Percentiles rank a stretch among this genome's conserved stretches.
Evolutionary conservation across 108 stramenopile species (phyloP).

Genomic region (Bacterosira constricta): DNA sequence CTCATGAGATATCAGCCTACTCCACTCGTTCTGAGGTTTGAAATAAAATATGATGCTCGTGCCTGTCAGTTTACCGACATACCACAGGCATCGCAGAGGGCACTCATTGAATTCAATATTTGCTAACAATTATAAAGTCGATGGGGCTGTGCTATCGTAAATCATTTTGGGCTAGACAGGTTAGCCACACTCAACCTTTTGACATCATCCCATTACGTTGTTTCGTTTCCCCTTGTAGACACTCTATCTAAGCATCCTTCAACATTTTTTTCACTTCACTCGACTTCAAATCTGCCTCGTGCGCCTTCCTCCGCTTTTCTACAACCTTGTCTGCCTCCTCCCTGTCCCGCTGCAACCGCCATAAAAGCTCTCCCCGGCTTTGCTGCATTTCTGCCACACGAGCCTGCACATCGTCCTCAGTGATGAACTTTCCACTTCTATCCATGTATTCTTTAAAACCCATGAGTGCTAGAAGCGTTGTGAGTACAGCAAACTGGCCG

Average conservation of each 20-base stretch:
- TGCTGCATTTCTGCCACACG: constrained; percentile 76
- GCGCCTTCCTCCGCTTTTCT: constrained; percentile 43
- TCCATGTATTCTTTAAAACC: constrained; percentile 88
- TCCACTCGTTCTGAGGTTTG: too few relatives aligned
- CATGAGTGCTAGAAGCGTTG: constrained; percentile 76
- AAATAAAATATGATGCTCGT: too few relatives aligned
- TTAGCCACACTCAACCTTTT: neutral
- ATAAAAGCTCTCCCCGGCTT: constrained; percentile 57
- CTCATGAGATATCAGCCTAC: too few relatives aligned
- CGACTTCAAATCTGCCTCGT: constrained; percentile 27
- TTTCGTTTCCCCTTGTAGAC: too few relatives aligned
- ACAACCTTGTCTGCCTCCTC: constrained; percentile 26
- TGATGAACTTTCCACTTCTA: constrained; percentile 69
- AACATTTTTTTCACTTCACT: constrained; percentile 15
- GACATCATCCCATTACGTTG: neutral
- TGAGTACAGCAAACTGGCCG: constrained; percentile 82
- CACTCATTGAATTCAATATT: neutral
- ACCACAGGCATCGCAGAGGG: neutral
- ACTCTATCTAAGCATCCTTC: neutral
- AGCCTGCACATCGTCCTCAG: constrained; percentile 65
- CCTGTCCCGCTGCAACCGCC: constrained; percentile 54
- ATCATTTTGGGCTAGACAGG: too few relatives aligned
- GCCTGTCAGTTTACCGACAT: neutral
- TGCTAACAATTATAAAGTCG: too few relatives aligned
- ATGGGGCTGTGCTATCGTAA: too few relatives aligned